Evolutionary conservation across 352 stramenopile genomes (phyloP), one percentile per base, ranked within the genome.

Genomic region (Globisporangium apiculatum): DNA sequence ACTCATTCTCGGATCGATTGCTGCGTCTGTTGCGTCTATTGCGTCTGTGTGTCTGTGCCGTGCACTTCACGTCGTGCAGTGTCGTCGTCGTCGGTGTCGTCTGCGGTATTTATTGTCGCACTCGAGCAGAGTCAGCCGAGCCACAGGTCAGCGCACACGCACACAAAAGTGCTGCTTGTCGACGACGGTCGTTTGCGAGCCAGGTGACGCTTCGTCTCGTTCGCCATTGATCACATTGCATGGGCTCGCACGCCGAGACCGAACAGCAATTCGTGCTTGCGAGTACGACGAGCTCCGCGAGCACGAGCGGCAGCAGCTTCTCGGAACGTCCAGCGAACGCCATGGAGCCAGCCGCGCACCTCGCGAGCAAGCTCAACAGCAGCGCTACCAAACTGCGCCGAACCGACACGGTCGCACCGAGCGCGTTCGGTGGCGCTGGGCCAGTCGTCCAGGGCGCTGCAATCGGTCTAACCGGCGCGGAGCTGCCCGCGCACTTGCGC

Each of bases 401-500:
- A 40, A 61, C 56, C 45, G 45, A 48, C 18, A 48, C 45, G 8
- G 12, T 48, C 45, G 45, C 45, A 31, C 15, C 45, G 5, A 48
- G 15, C 45, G 45, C 15, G n/a, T 48, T 48, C 15, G 45, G 45
- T 7, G 11, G 15, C 3, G 45, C 11, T 8, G 14, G 15, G 45
- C 45, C 45, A 17, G 45, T 48, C 45, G 45, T 48, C 8, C 45
- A 17, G 2, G n/a, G 45, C n/a, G 14, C 14, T 9, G n/a, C 14
- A 6, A n/a, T 31, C 35, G 38, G 47, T 24, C 68, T 70, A 45
- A 65, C 67, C 43, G 43, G 60, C 0, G 73, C 79, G 8, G 73
- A 83, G 12, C 56, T 89, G 40, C 79, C 79, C 10, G 65, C 76
- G 36, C 79, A 89, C 49, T 56, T 89, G 40, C 65, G 76, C 8